Conservation (phyloP, 495 filamentous ascomycete genomes). For the Pseudevernia furfuracea region DNA sequence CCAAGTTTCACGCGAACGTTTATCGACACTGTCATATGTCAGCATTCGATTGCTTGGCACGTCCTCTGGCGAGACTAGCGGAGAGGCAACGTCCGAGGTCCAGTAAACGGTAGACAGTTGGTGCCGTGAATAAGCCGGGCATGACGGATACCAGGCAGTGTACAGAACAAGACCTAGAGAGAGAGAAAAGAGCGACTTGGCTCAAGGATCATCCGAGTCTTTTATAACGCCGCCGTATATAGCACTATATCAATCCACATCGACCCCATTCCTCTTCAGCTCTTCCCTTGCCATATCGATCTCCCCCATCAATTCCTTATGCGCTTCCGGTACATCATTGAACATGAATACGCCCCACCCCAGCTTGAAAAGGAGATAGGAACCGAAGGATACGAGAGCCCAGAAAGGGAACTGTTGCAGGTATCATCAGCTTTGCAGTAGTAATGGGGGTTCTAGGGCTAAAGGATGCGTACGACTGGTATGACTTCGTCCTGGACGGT, state of each 20-base stretch:
- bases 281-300: conserved; percentile 46
- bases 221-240: conserved; percentile 3
- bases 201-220: neutral
- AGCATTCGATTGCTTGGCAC: neutral
- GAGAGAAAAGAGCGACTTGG: neutral
- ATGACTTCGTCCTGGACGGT: conserved; percentile 49
- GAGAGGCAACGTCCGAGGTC: neutral
- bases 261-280: conserved; percentile 42
- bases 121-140: neutral
- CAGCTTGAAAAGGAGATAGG: conserved; percentile 85
- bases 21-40: neutral
- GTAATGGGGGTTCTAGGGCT: conserved; percentile 3
- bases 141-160: neutral
- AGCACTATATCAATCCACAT: conserved; percentile 36
- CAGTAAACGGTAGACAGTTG: no score
- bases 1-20: neutral
- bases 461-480: conserved; percentile 41
- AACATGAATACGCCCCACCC: conserved; percentile 91
- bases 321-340: conserved; percentile 88
- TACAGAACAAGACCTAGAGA: neutral
- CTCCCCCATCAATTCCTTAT: conserved; percentile 75
- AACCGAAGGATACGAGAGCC: conserved; percentile 82
- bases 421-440: conserved; percentile 8
- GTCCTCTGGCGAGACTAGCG: neutral
- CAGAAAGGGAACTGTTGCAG: conserved; percentile 74